A percentile compares a stretch with the other conserved stretches of the same genome.
Conservation (phyloP, 345 rosid genomes). For the rapeseed (Brassica napus) region Da-Ae NC_063440.1:25448001-25448500, state of each 20-base stretch:
- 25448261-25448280: not conserved
- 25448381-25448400: not conserved
- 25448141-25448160: constrained; percentile 27
- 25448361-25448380: constrained; percentile 5
- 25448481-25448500: constrained; percentile 11
- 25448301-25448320: constrained; percentile 28
- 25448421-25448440: constrained; percentile 11
- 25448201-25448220: constrained; percentile 11
- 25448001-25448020: too few species aligned
- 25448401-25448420: not conserved
- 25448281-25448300: constrained; percentile 15
- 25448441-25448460: constrained; percentile 9
- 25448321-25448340: constrained; percentile 24
- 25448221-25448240: not conserved
- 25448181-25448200: constrained; percentile 20
- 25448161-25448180: constrained; percentile 5
- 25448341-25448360: constrained; percentile 29
- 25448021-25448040: too few species aligned
- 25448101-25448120: not conserved
- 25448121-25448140: not conserved
- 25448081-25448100: constrained; percentile 17
- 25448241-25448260: not conserved
- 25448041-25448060: constrained; percentile 6
- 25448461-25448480: not conserved
- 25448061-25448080: constrained; percentile 33